phyloP scores from a whole-genome alignment of 2,329 filamentous ascomycete species.

The Periconia sp. region DNA sequence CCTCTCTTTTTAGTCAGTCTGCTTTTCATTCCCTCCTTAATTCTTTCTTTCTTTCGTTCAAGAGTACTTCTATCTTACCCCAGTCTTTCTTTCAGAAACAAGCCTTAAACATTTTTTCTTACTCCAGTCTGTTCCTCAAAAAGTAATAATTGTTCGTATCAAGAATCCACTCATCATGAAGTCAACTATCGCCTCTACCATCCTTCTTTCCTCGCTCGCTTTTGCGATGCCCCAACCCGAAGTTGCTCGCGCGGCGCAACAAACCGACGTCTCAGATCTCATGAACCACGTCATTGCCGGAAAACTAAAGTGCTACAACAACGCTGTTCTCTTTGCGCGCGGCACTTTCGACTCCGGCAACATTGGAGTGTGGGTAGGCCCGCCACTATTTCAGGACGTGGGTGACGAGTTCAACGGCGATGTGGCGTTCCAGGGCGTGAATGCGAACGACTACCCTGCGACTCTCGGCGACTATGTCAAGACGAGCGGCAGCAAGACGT shows the following conservation, averaged over 20 bases:
- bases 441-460: conserved; percentile 8
- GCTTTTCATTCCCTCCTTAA: not conserved
- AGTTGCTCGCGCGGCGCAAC: not conserved
- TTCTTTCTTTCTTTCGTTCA: not conserved
- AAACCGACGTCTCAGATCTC: conserved; percentile 3
- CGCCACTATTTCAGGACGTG: conserved; percentile 3
- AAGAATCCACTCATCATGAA: not conserved
- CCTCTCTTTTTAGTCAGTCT: not conserved
- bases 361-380: conserved; percentile 14
- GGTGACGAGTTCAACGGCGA: conserved; percentile 1
- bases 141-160: not conserved
- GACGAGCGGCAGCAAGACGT: conserved; percentile 8
- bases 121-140: not conserved
- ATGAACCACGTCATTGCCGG: conserved; percentile 11
- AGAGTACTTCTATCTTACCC: not conserved
- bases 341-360: conserved; percentile 16
- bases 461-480: conserved; percentile 7
- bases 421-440: conserved; percentile 8
- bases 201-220: not conserved
- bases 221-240: not conserved
- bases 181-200: not conserved
- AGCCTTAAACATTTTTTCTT: not conserved
- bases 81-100: not conserved
- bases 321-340: conserved; percentile 11
- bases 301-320: conserved; percentile 1